phyloP scores from a whole-genome alignment of 305 asterid genomes.

The Coffea humblotiana region DNA sequence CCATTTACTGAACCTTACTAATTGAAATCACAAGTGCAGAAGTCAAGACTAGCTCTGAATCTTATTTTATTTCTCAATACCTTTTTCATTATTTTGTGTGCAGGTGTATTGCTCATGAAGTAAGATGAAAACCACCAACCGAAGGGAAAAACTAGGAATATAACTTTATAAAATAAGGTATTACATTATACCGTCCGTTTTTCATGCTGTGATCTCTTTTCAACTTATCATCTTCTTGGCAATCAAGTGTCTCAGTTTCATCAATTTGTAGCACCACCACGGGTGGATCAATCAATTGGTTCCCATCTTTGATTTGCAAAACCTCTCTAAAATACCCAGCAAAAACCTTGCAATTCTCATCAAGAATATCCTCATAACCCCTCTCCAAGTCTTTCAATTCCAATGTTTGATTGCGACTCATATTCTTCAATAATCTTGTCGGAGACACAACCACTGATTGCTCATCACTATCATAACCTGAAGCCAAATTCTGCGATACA shows the following conservation, averaged over 20 bases:
- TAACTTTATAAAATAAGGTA: conserved; percentile 20
- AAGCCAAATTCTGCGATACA: conserved; percentile 13
- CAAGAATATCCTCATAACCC: conserved; percentile 54
- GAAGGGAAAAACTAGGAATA: conserved; percentile 5
- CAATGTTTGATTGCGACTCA: conserved; percentile 52
- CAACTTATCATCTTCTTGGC: conserved; percentile 30
- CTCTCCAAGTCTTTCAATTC: conserved; percentile 63
- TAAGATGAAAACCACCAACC: background rate
- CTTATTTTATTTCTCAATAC: background rate
- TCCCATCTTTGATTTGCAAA: conserved; percentile 29
- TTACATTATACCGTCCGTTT: conserved; percentile 85
- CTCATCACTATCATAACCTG: conserved; percentile 33
- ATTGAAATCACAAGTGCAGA: too few relatives aligned
- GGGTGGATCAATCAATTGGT: conserved; percentile 38
- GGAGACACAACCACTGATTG: conserved; percentile 33
- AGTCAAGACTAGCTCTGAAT: background rate
- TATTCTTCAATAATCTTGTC: conserved; percentile 43
- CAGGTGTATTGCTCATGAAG: background rate
- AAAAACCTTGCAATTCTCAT: conserved; percentile 55
- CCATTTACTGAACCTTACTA: background rate
- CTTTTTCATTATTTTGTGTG: background rate
- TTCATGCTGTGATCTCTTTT: conserved; percentile 36
- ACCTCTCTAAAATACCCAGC: conserved; percentile 49
- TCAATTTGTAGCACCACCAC: conserved; percentile 23
- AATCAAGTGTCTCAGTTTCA: conserved; percentile 16